Conservation (phyloP, 192 early-diverging fungal species). For the Rhizoclosmatium sp. region DNA sequence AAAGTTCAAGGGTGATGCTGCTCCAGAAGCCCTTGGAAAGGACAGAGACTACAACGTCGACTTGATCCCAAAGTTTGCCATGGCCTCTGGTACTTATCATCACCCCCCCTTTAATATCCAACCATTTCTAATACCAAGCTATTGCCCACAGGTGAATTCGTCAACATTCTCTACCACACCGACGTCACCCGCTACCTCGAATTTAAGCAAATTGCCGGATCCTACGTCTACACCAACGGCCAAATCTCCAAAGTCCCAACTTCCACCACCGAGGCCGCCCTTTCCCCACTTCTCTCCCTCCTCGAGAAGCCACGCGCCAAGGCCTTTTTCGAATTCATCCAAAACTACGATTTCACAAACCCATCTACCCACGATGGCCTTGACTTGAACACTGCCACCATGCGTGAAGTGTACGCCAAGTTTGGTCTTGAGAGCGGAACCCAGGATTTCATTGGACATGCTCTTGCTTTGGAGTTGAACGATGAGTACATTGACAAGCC, state of each 20-base stretch:
- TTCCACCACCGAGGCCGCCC: slow-evolving; percentile 85
- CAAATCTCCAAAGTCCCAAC: slow-evolving; percentile 95
- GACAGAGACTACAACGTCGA: slow-evolving; percentile 95
- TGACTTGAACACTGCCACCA: slow-evolving; percentile 75
- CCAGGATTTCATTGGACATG: slow-evolving; percentile 97
- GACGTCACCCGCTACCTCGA: slow-evolving; percentile 98
- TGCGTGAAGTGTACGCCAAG: slow-evolving; percentile 83
- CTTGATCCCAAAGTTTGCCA: slow-evolving; percentile 99
- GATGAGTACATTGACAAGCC: slow-evolving; percentile 71
- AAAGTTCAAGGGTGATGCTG: slow-evolving; percentile 38
- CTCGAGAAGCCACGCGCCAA: slow-evolving; percentile 93
- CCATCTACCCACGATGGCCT: slow-evolving; percentile 77
- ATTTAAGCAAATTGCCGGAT: slow-evolving; percentile 94
- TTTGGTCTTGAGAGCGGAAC: slow-evolving; percentile 91
- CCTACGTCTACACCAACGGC: slow-evolving; percentile 89
- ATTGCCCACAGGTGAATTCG: slow-evolving; percentile 81
- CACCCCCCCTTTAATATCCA: background rate
- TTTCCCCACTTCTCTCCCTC: slow-evolving; percentile 85
- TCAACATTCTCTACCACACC: slow-evolving; percentile 95
- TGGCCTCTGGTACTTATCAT: slow-evolving; percentile 78
- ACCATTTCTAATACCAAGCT: background rate
- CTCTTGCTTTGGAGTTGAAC: slow-evolving; percentile 94
- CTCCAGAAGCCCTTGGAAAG: slow-evolving; percentile 77
- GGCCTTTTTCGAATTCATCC: slow-evolving; percentile 95
- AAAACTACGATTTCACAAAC: slow-evolving; percentile 80